A percentile compares a stretch with the other conserved stretches of the same genome.
These are phyloP conservation scores for Acorus calamus DNA, from an alignment of 106 monocot genomes.

Conservation along the genomic window DNA sequence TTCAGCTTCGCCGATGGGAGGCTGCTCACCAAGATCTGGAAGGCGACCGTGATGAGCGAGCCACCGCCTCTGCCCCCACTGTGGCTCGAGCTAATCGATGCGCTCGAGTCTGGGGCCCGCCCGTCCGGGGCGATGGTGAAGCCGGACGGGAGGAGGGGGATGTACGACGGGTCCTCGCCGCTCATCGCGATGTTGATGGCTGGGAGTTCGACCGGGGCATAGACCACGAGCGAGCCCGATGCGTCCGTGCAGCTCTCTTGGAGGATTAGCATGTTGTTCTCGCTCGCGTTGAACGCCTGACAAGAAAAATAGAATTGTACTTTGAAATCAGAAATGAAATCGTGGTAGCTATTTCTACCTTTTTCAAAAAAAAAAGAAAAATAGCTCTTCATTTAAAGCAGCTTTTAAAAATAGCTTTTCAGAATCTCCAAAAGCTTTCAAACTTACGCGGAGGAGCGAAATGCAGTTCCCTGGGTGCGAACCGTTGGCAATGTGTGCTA, in stretches of 20 bases:
- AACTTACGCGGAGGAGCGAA: conserved; percentile 72
- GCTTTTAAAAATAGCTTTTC: too few species aligned
- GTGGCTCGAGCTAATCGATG: too few species aligned
- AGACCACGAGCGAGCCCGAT: conserved; percentile 4
- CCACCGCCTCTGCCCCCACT: not conserved
- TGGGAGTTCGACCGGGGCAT: conserved; percentile 1
- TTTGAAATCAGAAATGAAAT: too few species aligned
- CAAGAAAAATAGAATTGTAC: too few species aligned
- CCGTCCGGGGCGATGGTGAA: conserved; percentile 1
- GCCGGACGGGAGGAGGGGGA: conserved; percentile 6
- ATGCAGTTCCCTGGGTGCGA: conserved; percentile 73
- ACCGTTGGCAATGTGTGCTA: conserved; percentile 54
- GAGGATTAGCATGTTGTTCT: conserved; percentile 7
- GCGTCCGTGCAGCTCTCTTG: conserved; percentile 7
- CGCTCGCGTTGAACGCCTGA: not conserved
- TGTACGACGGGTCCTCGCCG: not conserved
- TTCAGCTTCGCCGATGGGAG: conserved; percentile 2
- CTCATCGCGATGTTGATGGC: not conserved
- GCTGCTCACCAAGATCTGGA: conserved; percentile 7
- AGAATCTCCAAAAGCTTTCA: too few species aligned
- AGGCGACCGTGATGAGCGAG: conserved; percentile 3
- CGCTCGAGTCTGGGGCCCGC: too few species aligned
- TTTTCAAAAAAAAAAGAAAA: too few species aligned
- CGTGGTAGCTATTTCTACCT: too few species aligned
- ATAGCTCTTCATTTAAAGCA: not conserved